Base-by-base conservation (phyloP, 768 basidiomycete species). In the Leccinum rimulosum region DNA sequence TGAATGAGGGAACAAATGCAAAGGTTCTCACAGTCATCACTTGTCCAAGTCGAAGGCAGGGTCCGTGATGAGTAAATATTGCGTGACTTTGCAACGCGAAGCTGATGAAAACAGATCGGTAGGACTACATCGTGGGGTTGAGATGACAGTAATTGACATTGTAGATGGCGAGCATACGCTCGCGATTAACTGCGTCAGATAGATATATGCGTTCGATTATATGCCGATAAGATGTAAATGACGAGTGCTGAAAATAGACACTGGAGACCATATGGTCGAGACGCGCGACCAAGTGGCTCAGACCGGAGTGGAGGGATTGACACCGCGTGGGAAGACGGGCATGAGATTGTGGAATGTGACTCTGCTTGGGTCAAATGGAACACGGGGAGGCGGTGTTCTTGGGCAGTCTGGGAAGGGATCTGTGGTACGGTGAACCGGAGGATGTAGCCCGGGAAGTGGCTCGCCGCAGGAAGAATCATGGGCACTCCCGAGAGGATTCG, bases 291-390 rank as follows among this genome's bases (percentile, higher is more conserved):
- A 40, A 22, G 51, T 52, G 31, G 43, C 8, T 70, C 57, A 62
- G 36, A 51, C 58, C 35, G 65, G 59, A 22, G 55, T 57, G 47
- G 55, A 33, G 31, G 62, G 60, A 43, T 61, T 59, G 63, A 56
- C 45, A 48, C 63, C 68, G 48, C 64, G 74, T 56, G 75, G 75
- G 64, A 79, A 74, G 56, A 85, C 79, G 40, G 86, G 86, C 84
- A 87, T 85, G 67, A 88, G 82, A 64, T 84, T 77, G 68, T 76
- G 79, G 62, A 85, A 86, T 17, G 77, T 75, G 64, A 83, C 76
- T 60, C 72, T 77, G 56, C 79, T 78, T 17, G 81, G 81, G 62
- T 79, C 74, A 66, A 82, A 79, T 33, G 75, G 74, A 31, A 77
- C 31, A 36, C 56, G 64, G 36, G 74, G 76, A 3, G 71, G 65